Evolutionary conservation across 1,139 yeast species (phyloP).

Genomic region (Meyerozyma athensensis): DNA sequence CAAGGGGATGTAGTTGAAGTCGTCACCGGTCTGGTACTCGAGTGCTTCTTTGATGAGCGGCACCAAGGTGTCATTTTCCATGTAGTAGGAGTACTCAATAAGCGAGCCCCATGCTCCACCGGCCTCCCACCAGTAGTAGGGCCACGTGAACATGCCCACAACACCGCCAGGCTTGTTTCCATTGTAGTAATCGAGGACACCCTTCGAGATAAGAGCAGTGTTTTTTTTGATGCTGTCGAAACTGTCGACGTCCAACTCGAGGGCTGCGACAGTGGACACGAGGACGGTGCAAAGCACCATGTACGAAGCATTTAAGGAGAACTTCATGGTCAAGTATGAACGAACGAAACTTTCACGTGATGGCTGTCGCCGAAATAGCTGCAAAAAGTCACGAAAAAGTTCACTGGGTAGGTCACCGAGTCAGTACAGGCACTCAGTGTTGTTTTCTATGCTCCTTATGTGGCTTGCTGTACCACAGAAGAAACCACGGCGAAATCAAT

Average conservation of each 20-base stretch:
- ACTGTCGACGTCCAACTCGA: conserved; percentile 32
- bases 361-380: too few relatives aligned
- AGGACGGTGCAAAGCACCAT: not conserved
- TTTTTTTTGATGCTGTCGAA: conserved; percentile 39
- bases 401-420: too few relatives aligned
- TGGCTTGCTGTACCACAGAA: too few relatives aligned
- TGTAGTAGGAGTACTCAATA: conserved; percentile 61
- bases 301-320: not conserved
- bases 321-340: too few relatives aligned
- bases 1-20: conserved; percentile 67
- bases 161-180: conserved; percentile 65
- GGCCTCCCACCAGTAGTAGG: conserved; percentile 94
- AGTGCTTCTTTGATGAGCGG: conserved; percentile 54
- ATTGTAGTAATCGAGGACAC: conserved; percentile 68
- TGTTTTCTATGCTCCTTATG: not conserved
- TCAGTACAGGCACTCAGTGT: not conserved
- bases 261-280: not conserved
- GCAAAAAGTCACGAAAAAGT: too few relatives aligned
- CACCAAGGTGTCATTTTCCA: conserved; percentile 58
- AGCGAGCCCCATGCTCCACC: conserved; percentile 84
- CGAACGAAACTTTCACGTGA: too few relatives aligned
- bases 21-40: conserved; percentile 60
- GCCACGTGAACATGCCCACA: conserved; percentile 69
- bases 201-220: conserved; percentile 54
- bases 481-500: too few relatives aligned